Evolutionary conservation across 352 stramenopile species (phyloP).

Genomic region (Pythium sp.): DNA sequence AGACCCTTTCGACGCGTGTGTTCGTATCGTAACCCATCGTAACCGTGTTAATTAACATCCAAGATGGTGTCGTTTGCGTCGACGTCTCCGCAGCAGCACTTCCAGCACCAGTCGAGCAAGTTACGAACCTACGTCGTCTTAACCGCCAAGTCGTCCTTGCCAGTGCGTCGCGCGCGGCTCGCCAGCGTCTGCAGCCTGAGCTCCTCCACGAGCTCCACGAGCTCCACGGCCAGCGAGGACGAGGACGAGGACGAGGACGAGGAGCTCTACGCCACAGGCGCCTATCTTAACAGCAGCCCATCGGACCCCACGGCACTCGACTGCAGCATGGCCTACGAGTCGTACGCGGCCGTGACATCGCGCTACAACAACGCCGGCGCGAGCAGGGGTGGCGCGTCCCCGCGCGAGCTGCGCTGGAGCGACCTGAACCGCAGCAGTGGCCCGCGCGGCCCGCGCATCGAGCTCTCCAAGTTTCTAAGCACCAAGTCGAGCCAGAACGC

Average conservation of each 20-base stretch:
- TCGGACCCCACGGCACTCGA: conserved; percentile 18
- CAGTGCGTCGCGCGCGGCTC: conserved; percentile 22
- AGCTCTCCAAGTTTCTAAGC: conserved; percentile 26
- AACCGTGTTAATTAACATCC: conserved; percentile 3
- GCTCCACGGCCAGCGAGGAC: conserved; percentile 40
- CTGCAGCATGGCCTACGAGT: conserved; percentile 66
- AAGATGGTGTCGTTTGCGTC: background rate
- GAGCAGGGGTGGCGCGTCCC: conserved; percentile 18
- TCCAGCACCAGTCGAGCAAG: conserved; percentile 4
- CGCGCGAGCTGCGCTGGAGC: conserved; percentile 59
- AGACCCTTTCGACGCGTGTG: background rate
- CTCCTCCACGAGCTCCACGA: conserved; percentile 24
- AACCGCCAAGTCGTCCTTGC: conserved; percentile 15
- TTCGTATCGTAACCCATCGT: conserved; percentile 2
- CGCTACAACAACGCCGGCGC: conserved; percentile 25
- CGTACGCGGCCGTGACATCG: conserved; percentile 65
- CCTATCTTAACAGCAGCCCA: background rate
- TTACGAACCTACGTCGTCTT: conserved; percentile 21
- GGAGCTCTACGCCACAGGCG: background rate
- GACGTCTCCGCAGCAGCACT: background rate
- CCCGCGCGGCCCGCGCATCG: conserved; percentile 38
- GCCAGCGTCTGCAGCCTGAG: conserved; percentile 30
- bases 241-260: conserved; percentile 22
- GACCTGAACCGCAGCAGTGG: conserved; percentile 59
- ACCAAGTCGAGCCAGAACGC: conserved; percentile 26